These are phyloP conservation scores for Backusella macrospora DNA, from an alignment of 192 early-diverging fungal species.

Conservation along the genomic window DNA sequence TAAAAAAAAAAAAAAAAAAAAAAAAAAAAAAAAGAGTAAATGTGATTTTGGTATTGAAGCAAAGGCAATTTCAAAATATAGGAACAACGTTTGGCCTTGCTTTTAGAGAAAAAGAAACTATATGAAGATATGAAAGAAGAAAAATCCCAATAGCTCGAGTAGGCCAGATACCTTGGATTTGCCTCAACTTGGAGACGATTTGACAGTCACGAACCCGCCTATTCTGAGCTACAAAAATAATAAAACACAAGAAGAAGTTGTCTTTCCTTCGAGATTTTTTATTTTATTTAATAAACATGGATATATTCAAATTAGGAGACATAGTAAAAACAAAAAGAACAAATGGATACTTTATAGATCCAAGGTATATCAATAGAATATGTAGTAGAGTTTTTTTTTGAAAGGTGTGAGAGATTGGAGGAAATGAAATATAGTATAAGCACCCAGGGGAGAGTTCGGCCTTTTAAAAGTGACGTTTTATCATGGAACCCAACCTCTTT, in stretches of 20 bases:
- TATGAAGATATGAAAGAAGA: slow-evolving; percentile 19
- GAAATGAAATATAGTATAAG: too few relatives aligned
- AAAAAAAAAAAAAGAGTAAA: not conserved
- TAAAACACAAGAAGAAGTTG: too few relatives aligned
- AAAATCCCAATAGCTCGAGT: slow-evolving; percentile 4
- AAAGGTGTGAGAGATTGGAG: too few relatives aligned
- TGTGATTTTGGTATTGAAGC: not conserved
- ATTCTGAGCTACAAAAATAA: too few relatives aligned
- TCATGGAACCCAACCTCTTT: not conserved
- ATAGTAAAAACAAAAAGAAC: too few relatives aligned
- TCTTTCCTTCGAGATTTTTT: too few relatives aligned
- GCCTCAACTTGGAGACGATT: not conserved
- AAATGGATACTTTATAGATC: too few relatives aligned
- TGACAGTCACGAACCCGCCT: not conserved
- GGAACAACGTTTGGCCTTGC: slow-evolving; percentile 35
- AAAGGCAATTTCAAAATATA: not conserved
- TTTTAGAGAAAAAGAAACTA: slow-evolving; percentile 28
- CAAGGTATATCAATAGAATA: too few relatives aligned
- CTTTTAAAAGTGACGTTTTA: slow-evolving; percentile 11
- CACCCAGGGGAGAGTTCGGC: not conserved
- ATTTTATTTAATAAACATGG: too few relatives aligned
- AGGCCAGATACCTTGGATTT: not conserved
- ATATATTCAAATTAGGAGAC: too few relatives aligned
- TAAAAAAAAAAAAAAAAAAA: not conserved
- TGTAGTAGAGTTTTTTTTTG: too few relatives aligned